Conservation (phyloP, 352 stramenopile genomes). For the Phytophthora pisi region DNA sequence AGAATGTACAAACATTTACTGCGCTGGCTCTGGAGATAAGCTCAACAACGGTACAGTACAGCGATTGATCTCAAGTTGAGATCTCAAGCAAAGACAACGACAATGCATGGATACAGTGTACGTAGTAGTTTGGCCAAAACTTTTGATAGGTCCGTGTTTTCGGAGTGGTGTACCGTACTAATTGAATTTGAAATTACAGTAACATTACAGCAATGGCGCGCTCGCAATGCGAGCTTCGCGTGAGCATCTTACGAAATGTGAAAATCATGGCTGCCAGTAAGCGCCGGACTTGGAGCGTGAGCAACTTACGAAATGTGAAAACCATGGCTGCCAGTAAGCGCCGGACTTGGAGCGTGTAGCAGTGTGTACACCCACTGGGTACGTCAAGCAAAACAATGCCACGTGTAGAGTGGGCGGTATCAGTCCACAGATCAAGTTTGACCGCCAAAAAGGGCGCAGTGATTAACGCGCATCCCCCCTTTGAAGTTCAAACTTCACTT, state of each 20-base stretch:
- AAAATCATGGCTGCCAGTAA: too few species aligned
- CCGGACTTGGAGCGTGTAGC: too few species aligned
- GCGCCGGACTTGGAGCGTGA: too few species aligned
- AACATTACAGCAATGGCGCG: too few species aligned
- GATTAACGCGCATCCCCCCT: neutral
- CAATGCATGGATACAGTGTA: neutral
- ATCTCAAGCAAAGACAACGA: too few species aligned
- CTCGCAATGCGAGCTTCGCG: too few species aligned
- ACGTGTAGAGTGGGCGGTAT: neutral
- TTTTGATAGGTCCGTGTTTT: too few species aligned
- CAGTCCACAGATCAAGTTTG: slow-evolving; percentile 1
- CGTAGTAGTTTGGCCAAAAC: too few species aligned
- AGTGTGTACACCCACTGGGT: neutral
- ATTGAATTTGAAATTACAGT: too few species aligned
- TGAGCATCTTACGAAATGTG: too few species aligned
- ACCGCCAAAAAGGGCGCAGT: neutral
- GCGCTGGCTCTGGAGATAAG: neutral
- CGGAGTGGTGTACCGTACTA: neutral
- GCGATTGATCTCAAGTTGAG: neutral
- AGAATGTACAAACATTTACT: neutral
- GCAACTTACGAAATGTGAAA: too few species aligned
- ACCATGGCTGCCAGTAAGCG: too few species aligned
- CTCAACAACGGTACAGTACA: neutral
- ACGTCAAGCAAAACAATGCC: neutral
- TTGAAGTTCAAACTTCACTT: slow-evolving; percentile 5